A percentile compares a stretch with the other conserved stretches of the same genome.
These are phyloP conservation scores for Auricularia sp. DNA, from an alignment of 768 basidiomycete genomes.

Conservation along the genomic window DNA sequence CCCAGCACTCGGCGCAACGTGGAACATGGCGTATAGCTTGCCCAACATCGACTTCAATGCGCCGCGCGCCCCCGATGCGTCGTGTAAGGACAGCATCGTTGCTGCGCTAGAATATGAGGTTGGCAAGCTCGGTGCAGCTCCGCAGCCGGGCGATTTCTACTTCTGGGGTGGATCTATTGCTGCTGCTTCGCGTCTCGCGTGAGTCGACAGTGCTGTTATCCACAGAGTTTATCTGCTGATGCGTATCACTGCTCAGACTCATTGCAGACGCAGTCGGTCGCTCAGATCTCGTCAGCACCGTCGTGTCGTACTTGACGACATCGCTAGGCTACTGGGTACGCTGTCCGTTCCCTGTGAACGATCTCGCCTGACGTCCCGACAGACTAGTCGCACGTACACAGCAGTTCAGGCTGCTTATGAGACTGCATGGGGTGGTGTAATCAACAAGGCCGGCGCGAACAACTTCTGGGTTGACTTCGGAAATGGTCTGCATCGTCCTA, in stretches of 20 bases:
- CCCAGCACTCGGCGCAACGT: slow-evolving; percentile 22
- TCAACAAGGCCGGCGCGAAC: slow-evolving; percentile 23
- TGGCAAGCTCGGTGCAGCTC: not conserved
- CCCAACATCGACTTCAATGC: slow-evolving; percentile 26
- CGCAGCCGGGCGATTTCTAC: slow-evolving; percentile 20
- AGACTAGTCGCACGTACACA: slow-evolving; percentile 14
- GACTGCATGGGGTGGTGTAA: slow-evolving; percentile 28
- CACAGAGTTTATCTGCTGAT: too few species aligned
- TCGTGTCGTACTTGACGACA: slow-evolving; percentile 17
- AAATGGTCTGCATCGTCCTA: slow-evolving; percentile 11
- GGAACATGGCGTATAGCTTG: slow-evolving; percentile 22
- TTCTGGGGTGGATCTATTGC: slow-evolving; percentile 23
- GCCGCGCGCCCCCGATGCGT: slow-evolving; percentile 22
- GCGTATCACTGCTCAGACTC: slow-evolving; percentile 5
- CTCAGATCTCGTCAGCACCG: slow-evolving; percentile 21
- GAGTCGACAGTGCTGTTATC: slow-evolving; percentile 3
- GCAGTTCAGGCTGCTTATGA: slow-evolving; percentile 22
- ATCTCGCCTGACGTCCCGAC: not conserved
- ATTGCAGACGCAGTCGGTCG: slow-evolving; percentile 26
- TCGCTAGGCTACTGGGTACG: slow-evolving; percentile 20
- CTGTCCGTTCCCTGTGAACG: not conserved
- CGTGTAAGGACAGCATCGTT: slow-evolving; percentile 19
- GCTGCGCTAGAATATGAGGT: slow-evolving; percentile 14
- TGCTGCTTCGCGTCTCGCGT: slow-evolving; percentile 23
- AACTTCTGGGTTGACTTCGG: slow-evolving; percentile 24